phyloP scores from a whole-genome alignment of 1,284 basidiomycete genomes.

The Pyrrhoderma lamaoense region DNA sequence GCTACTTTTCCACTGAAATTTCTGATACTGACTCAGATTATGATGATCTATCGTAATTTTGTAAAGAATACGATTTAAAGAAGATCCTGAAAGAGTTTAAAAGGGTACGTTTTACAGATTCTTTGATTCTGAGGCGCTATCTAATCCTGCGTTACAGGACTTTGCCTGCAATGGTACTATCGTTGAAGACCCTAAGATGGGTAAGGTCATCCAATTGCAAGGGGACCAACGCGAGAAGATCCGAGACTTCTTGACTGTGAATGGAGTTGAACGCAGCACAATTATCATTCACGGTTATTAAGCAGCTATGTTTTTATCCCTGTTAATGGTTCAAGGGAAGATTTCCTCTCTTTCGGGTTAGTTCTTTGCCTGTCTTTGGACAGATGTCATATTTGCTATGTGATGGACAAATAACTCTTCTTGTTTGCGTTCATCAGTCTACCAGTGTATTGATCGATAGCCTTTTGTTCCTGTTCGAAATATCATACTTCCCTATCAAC shows the following conservation, averaged over 20 bases:
- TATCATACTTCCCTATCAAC: too few relatives aligned
- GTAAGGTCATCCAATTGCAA: slow-evolving; percentile 97
- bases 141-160: slow-evolving; percentile 48
- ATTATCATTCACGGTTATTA: slow-evolving; percentile 89
- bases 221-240: slow-evolving; percentile 97
- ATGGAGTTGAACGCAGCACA: slow-evolving; percentile 63
- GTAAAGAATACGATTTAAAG: slow-evolving; percentile 90
- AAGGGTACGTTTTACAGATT: slow-evolving; percentile 50
- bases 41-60: slow-evolving; percentile 1
- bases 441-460: not conserved
- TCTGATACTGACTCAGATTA: not conserved
- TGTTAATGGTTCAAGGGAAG: not conserved
- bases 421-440: too few relatives aligned
- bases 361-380: not conserved
- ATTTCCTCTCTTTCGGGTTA: not conserved
- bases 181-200: slow-evolving; percentile 94
- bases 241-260: slow-evolving; percentile 75
- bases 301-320: slow-evolving; percentile 19
- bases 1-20: slow-evolving; percentile 25
- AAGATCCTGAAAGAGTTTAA: slow-evolving; percentile 99
- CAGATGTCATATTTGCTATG: not conserved
- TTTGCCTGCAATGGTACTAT: slow-evolving; percentile 99
- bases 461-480: not conserved
- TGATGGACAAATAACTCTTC: not conserved
- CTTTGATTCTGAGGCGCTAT: slow-evolving; percentile 3